phyloP scores from a whole-genome alignment of 495 filamentous ascomycete genomes.

The Penicillium steckii region DNA sequence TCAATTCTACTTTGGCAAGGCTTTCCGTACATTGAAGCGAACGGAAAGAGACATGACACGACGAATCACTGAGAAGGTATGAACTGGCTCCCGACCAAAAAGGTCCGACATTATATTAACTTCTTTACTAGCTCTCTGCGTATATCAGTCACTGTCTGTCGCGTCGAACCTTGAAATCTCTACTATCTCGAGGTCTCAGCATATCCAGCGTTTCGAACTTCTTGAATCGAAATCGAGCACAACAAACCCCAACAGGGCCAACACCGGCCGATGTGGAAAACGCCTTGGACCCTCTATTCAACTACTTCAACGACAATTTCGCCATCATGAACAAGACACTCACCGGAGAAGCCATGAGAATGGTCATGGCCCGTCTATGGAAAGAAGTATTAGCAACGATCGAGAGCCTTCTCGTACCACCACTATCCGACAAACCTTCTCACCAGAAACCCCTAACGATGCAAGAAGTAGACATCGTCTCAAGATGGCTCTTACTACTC shows the following conservation, averaged over 20 bases:
- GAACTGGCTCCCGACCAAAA: conserved; percentile 6
- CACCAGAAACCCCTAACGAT: conserved; percentile 82
- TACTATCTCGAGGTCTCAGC: conserved; percentile 70
- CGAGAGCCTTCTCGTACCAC: conserved; percentile 87
- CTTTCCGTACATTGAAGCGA: conserved; percentile 90
- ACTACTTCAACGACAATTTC: conserved; percentile 98
- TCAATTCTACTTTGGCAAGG: conserved; percentile 97
- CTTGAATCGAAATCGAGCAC: conserved; percentile 61
- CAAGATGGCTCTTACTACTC: conserved; percentile 89
- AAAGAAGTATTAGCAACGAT: conserved; percentile 94
- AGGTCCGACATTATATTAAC: background rate
- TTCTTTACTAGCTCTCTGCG: conserved; percentile 66
- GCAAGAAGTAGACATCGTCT: conserved; percentile 92
- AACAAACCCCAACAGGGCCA: conserved; percentile 55
- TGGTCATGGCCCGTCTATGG: conserved; percentile 97
- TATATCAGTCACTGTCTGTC: conserved; percentile 93
- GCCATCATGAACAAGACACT: conserved; percentile 97
- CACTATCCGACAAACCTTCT: conserved; percentile 92
- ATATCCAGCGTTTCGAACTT: conserved; percentile 79
- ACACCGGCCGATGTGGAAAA: conserved; percentile 73
- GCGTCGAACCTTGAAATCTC: conserved; percentile 67
- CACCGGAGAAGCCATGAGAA: conserved; percentile 88
- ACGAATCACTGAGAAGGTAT: conserved; percentile 95
- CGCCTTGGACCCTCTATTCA: conserved; percentile 84
- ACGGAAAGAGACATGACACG: conserved; percentile 98